A percentile compares a stretch with the other conserved stretches of the same genome.
Evolutionary conservation across 2,329 filamentous ascomycete genomes (phyloP).

Genomic region (Simplicillium sp.): DNA sequence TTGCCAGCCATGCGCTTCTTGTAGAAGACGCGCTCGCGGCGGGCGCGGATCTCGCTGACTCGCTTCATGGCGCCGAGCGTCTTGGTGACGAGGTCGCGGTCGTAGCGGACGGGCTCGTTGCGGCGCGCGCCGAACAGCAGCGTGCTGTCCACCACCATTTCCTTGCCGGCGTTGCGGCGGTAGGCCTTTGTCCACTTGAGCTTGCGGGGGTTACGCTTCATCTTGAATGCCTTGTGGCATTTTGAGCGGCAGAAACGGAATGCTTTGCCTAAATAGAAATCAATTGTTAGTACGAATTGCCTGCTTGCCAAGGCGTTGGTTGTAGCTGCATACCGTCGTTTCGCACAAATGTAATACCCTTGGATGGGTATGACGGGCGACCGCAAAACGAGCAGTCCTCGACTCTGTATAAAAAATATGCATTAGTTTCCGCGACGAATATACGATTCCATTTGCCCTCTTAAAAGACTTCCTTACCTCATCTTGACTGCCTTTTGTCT

Average conservation of each 20-base stretch:
- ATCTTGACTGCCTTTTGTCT: constrained; percentile 6
- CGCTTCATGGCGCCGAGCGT: constrained; percentile 90
- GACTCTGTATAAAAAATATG: background rate
- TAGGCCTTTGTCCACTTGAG: constrained; percentile 96
- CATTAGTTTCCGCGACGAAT: background rate
- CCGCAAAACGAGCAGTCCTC: constrained; percentile 32
- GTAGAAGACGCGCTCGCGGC: constrained; percentile 86
- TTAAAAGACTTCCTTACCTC: constrained; percentile 2
- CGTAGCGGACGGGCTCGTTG: constrained; percentile 92
- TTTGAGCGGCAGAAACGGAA: constrained; percentile 53
- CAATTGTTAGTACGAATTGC: background rate
- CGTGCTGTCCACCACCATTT: constrained; percentile 87
- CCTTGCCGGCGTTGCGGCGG: constrained; percentile 70
- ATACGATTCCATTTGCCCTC: too few relatives aligned
- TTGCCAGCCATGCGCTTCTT: constrained; percentile 89
- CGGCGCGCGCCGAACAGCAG: constrained; percentile 86
- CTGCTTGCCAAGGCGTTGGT: too few relatives aligned
- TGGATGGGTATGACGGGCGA: constrained; percentile 43
- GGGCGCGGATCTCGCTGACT: constrained; percentile 72
- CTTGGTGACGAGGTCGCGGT: constrained; percentile 79
- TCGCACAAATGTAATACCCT: constrained; percentile 43
- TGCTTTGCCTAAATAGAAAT: constrained; percentile 24
- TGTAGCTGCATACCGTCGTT: constrained; percentile 32
- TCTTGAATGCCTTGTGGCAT: constrained; percentile 72
- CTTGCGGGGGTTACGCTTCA: constrained; percentile 96